These are phyloP conservation scores for Agaricus blazei DNA, from an alignment of 768 basidiomycete genomes.

Conservation along the genomic window DNA sequence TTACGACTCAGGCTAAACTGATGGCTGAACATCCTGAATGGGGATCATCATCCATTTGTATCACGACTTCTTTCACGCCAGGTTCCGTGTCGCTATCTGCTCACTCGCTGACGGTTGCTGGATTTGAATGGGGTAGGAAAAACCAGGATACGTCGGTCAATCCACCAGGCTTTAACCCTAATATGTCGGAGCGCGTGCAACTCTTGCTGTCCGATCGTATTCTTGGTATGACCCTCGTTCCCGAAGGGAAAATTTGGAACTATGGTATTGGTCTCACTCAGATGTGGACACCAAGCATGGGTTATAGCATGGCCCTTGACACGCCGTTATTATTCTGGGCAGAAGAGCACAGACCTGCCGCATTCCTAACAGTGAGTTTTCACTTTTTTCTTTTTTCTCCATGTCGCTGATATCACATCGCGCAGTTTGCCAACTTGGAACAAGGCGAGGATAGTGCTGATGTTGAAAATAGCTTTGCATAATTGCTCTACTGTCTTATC, in stretches of 20 bases:
- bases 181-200: slow-evolving; percentile 95
- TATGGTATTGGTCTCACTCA: slow-evolving; percentile 94
- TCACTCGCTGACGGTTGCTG: slow-evolving; percentile 83
- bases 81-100: slow-evolving; percentile 95
- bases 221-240: slow-evolving; percentile 92
- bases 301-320: slow-evolving; percentile 82
- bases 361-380: slow-evolving; percentile 79
- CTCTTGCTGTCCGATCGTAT: slow-evolving; percentile 92
- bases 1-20: slow-evolving; percentile 90
- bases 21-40: slow-evolving; percentile 97
- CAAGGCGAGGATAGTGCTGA: slow-evolving; percentile 91
- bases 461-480: slow-evolving; percentile 92
- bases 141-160: slow-evolving; percentile 82
- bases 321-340: slow-evolving; percentile 97
- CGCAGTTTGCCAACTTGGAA: slow-evolving; percentile 85
- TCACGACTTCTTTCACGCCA: slow-evolving; percentile 95
- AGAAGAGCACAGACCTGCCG: slow-evolving; percentile 89
- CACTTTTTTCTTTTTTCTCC: background rate
- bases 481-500: slow-evolving; percentile 19
- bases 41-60: slow-evolving; percentile 89
- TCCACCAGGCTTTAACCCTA: slow-evolving; percentile 94
- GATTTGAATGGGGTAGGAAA: slow-evolving; percentile 98
- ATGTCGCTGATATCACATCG: slow-evolving; percentile 8
- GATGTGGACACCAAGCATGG: slow-evolving; percentile 77
- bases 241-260: slow-evolving; percentile 95